phyloP scores from a whole-genome alignment of 352 stramenopile species.

The Pythium aquatile region DNA sequence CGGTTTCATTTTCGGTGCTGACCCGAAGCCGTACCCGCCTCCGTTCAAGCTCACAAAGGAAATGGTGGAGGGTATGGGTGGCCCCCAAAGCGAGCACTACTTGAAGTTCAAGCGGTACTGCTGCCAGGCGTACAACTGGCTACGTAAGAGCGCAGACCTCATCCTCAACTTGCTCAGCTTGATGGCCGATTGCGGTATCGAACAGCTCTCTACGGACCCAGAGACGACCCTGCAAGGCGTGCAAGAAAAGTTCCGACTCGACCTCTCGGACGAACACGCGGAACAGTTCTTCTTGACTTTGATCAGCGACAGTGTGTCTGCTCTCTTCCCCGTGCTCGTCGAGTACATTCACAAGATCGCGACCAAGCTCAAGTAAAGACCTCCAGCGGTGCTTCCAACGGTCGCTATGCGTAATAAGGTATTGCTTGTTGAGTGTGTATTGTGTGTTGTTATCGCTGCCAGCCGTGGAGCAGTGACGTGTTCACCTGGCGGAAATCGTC shows the following conservation, averaged over 20 bases:
- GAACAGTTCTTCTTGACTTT: conserved; percentile 96
- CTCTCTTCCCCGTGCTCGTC: conserved; percentile 87
- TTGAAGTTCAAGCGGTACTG: conserved; percentile 92
- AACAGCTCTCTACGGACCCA: conserved; percentile 86
- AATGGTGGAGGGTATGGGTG: conserved; percentile 98
- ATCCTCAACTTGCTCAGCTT: conserved; percentile 98
- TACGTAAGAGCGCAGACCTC: conserved; percentile 97
- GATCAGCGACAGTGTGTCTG: conserved; percentile 94
- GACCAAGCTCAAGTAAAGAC: conserved; percentile 54
- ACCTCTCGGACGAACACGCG: conserved; percentile 97
- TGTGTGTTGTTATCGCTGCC: conserved; percentile 33
- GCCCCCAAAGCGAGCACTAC: conserved; percentile 90
- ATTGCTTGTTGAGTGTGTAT: conserved; percentile 4
- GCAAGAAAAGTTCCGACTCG: conserved; percentile 96
- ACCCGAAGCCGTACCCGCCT: conserved; percentile 98
- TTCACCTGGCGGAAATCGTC: conserved; percentile 55
- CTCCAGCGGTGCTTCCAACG: background rate
- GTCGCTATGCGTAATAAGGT: conserved; percentile 5
- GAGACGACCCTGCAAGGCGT: conserved; percentile 87
- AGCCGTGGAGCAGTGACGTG: conserved; percentile 32
- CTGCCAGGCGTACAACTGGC: conserved; percentile 91
- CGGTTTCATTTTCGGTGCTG: conserved; percentile 98
- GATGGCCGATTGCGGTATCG: conserved; percentile 99
- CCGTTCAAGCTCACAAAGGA: conserved; percentile 97
- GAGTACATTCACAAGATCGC: conserved; percentile 89